A percentile compares a stretch with the other conserved stretches of the same genome.
Conservation (phyloP, 2,329 filamentous ascomycete species). For the Zarea fungicola region DNA sequence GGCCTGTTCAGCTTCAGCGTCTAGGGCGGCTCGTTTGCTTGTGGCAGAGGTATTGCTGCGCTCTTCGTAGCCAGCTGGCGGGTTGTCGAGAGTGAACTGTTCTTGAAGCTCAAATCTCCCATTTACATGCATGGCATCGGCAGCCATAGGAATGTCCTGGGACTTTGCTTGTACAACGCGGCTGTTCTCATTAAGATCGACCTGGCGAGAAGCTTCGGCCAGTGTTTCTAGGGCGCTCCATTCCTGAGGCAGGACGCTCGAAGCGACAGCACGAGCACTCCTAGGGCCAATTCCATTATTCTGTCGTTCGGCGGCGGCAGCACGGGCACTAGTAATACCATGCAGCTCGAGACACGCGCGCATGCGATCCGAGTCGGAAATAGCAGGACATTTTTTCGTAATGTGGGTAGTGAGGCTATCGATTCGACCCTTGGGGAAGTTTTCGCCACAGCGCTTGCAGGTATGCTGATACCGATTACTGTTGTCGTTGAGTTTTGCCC, state of each 20-base stretch:
- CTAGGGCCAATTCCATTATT: constrained; percentile 22
- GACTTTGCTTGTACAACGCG: constrained; percentile 40
- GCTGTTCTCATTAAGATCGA: constrained; percentile 61
- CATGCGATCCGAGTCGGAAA: constrained; percentile 68
- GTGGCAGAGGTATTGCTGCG: constrained; percentile 16
- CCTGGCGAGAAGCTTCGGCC: constrained; percentile 79
- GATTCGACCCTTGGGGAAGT: constrained; percentile 83
- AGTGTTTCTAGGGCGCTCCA: constrained; percentile 82
- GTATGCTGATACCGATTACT: constrained; percentile 91
- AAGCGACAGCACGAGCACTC: constrained; percentile 24
- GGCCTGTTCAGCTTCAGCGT: constrained; percentile 14
- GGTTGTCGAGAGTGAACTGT: constrained; percentile 54
- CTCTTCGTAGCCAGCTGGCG: constrained; percentile 44
- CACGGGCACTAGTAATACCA: constrained; percentile 54
- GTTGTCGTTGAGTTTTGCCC: constrained; percentile 78
- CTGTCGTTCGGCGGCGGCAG: constrained; percentile 27
- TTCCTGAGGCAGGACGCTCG: constrained; percentile 44
- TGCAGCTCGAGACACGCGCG: constrained; percentile 69
- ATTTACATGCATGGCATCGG: constrained; percentile 19
- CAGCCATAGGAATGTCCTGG: constrained; percentile 25
- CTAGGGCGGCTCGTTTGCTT: neutral
- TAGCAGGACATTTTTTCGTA: constrained; percentile 78
- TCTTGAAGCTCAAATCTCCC: constrained; percentile 52
- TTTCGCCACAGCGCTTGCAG: constrained; percentile 81
- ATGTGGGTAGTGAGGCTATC: constrained; percentile 78